Evolutionary conservation across 345 rosid species (phyloP).

Genomic region (Arabidopsis arenosa): DNA sequence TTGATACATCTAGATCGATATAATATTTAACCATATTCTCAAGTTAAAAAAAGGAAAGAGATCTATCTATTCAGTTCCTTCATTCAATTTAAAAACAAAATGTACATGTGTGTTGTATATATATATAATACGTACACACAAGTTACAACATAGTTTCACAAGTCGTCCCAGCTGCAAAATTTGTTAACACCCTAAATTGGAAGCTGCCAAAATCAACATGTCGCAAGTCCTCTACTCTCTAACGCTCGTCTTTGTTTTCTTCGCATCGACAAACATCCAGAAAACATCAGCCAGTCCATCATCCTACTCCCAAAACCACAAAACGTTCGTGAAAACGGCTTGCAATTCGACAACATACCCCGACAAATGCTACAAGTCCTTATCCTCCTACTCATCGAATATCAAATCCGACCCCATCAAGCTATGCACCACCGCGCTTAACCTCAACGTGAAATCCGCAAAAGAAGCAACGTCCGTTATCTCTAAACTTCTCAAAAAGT

Average conservation of each 20-base stretch:
- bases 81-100: not conserved
- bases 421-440: constrained; percentile 61
- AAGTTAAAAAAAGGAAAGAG: constrained; percentile 9
- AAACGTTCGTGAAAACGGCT: constrained; percentile 52
- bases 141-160: constrained; percentile 27
- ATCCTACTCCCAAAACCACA: constrained; percentile 47
- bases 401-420: constrained; percentile 58
- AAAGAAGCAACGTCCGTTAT: constrained; percentile 40
- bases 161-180: not conserved
- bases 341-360: constrained; percentile 67
- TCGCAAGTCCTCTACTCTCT: constrained; percentile 34
- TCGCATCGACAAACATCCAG: constrained; percentile 9
- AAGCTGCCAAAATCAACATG: constrained; percentile 28
- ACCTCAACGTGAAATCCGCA: constrained; percentile 52
- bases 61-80: constrained; percentile 5
- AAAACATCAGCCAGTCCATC: constrained; percentile 42
- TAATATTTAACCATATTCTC: not conserved
- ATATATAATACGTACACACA: constrained; percentile 6
- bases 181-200: constrained; percentile 7
- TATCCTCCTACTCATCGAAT: constrained; percentile 54
- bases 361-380: constrained; percentile 56
- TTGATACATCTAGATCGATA: not conserved
- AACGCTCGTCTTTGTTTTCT: constrained; percentile 26
- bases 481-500: constrained; percentile 41
- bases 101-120: constrained; percentile 16